These are phyloP conservation scores for Coniochaeta pulveracea DNA, from an alignment of 2,329 filamentous ascomycete genomes.

Conservation along the genomic window DNA sequence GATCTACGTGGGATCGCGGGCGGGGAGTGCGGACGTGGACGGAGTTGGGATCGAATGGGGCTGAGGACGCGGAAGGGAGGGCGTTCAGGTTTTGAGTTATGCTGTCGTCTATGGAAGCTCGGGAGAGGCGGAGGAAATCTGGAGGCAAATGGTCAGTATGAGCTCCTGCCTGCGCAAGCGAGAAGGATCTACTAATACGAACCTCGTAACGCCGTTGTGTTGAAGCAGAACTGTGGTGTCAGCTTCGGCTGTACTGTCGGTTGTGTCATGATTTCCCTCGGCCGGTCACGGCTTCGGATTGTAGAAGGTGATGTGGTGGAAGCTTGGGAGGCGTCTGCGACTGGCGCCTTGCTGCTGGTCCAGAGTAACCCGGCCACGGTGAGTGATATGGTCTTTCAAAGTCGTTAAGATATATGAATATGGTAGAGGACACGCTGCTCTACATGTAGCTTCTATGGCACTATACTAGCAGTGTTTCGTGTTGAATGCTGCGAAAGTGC, in stretches of 20 bases:
- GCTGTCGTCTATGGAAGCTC: conserved; percentile 78
- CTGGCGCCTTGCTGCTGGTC: conserved; percentile 27
- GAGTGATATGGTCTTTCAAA: too few species aligned
- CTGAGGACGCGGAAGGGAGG: conserved; percentile 60
- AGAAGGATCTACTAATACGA: background rate
- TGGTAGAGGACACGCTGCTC: too few species aligned
- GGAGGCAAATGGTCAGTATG: conserved; percentile 10
- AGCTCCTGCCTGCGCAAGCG: background rate
- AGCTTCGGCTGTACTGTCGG: conserved; percentile 37
- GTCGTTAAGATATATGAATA: background rate
- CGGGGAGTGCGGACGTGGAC: conserved; percentile 52
- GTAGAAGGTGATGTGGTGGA: conserved; percentile 12
- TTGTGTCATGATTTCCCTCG: conserved; percentile 30
- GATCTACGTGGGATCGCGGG: conserved; percentile 42
- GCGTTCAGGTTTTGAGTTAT: conserved; percentile 92
- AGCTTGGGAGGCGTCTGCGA: conserved; percentile 23
- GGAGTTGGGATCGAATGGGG: conserved; percentile 68
- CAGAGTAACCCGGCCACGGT: conserved; percentile 36
- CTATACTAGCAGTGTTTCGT: too few species aligned
- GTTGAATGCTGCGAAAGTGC: too few species aligned
- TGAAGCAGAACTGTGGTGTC: conserved; percentile 70
- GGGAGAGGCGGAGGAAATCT: conserved; percentile 88
- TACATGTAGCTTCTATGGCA: too few species aligned
- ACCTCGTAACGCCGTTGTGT: conserved; percentile 59
- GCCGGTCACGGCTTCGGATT: background rate